Base-by-base conservation (phyloP, 208 protist genomes). In the Herpetomonas tarakana region DNA sequence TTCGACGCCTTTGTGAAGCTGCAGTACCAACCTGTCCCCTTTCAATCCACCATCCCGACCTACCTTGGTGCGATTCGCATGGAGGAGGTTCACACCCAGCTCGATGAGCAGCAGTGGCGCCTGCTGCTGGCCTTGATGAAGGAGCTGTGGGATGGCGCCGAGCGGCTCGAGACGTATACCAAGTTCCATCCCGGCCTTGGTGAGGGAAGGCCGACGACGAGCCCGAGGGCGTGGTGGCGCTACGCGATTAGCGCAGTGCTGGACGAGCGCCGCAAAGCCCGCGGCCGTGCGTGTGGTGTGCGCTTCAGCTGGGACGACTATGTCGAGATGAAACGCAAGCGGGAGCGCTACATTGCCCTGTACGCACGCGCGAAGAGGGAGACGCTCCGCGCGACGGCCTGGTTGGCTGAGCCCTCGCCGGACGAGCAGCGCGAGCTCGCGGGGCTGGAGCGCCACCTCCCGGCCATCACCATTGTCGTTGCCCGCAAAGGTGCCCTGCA, bases 201-300 rank as follows among this genome's bases (percentile, higher is more conserved):
- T 6, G 44, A 49, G 4, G 26, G 22, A 29, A 63, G 74, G 16
- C 71, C 78, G 2, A 76, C 44, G 12, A 55, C 50, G 9, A 44
- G 76, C 62, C 75, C 86, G 30, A 74, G 58, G 16, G 66, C 52
- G 21, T 93, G 86, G 83, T 88, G 83, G 81, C 52, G 52, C 12
- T 93, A 89, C 73, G 78, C 79, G 0, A 71, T 86, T 16, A 57
- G 82, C 26, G 66, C 69, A 0, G 78, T 82, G 2, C 47, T 63
- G 16, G 53, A 86, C 52, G 59, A 69, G 25, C 30, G 88, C 19
- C 74, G 70, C 1, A 51, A 59, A 35, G 19, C 31, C 19, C 52
- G 22, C 29, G 6, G 14, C 3, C 18, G 30, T 7, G 6, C 11
- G 14, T 53, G 46, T 14, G 31, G 38, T 7, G 35, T 31, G 1